A percentile compares a stretch with the other conserved stretches of the same genome.
These are phyloP conservation scores for Globisporangium megalacanthum DNA, from an alignment of 352 stramenopile genomes.

Conservation along the genomic window DNA sequence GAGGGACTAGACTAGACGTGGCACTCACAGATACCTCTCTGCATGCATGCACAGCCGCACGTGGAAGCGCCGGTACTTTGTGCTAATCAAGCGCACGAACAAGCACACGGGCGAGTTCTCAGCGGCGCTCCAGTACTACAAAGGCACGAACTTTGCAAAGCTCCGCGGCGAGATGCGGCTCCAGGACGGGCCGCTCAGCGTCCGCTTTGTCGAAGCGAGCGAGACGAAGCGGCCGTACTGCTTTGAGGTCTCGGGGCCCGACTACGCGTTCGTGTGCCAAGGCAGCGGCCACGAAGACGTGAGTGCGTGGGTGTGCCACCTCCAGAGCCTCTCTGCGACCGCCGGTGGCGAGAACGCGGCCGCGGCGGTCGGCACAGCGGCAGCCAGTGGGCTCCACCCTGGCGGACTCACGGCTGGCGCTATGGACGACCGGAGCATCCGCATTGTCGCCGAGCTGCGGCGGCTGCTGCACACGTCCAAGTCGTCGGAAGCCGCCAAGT, in stretches of 20 bases:
- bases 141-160: slow-evolving; percentile 76
- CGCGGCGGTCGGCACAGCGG: slow-evolving; percentile 32
- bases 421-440: slow-evolving; percentile 66
- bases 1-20: neutral
- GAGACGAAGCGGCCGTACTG: slow-evolving; percentile 82
- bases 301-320: slow-evolving; percentile 79
- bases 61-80: slow-evolving; percentile 85
- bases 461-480: slow-evolving; percentile 75
- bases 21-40: neutral
- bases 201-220: slow-evolving; percentile 72
- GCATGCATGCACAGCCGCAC: slow-evolving; percentile 51
- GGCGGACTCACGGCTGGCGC: slow-evolving; percentile 21
- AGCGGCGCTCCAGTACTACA: slow-evolving; percentile 82
- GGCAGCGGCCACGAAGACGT: slow-evolving; percentile 80
- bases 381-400: slow-evolving; percentile 27
- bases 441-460: slow-evolving; percentile 77
- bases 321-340: slow-evolving; percentile 58
- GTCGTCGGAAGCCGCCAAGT: slow-evolving; percentile 60
- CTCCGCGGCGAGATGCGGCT: slow-evolving; percentile 74
- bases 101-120: slow-evolving; percentile 56
- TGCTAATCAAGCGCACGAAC: slow-evolving; percentile 81
- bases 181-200: slow-evolving; percentile 54
- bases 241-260: slow-evolving; percentile 69
- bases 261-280: slow-evolving; percentile 76
- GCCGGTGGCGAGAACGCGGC: slow-evolving; percentile 28